Evolutionary conservation across 1,284 basidiomycete species (phyloP).

Genomic region (Hypsizygus ulmarius): DNA sequence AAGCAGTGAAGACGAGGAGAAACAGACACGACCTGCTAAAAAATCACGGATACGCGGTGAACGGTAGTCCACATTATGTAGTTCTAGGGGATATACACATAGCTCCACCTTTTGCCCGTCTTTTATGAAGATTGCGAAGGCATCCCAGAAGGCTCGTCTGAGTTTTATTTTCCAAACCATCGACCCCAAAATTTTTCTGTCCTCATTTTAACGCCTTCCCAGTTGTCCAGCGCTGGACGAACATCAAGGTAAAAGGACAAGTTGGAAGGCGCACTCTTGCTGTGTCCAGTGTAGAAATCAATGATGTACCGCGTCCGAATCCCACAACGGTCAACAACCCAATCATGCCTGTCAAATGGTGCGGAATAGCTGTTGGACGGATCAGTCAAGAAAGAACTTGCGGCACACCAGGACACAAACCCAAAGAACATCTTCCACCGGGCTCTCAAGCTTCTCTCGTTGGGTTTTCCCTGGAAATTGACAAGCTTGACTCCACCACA

Average conservation of each 20-base stretch:
- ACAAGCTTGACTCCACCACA: conserved; percentile 86
- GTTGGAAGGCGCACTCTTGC: conserved; percentile 39
- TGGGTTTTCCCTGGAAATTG: conserved; percentile 81
- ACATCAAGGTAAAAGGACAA: conserved; percentile 93
- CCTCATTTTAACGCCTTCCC: conserved; percentile 87
- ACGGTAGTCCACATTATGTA: conserved; percentile 27
- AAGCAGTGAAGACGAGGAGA: conserved; percentile 30
- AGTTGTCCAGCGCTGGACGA: conserved; percentile 88
- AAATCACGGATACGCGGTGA: conserved; percentile 36
- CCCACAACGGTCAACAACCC: conserved; percentile 93
- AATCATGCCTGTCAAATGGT: conserved; percentile 98
- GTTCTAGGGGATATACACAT: conserved; percentile 5
- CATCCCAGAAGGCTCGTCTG: conserved; percentile 23
- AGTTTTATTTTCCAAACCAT: conserved; percentile 32
- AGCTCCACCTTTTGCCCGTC: not conserved
- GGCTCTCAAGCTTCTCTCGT: conserved; percentile 78
- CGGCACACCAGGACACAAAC: conserved; percentile 49
- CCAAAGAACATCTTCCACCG: conserved; percentile 82
- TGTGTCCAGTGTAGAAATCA: conserved; percentile 95
- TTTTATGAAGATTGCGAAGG: not conserved
- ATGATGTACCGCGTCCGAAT: conserved; percentile 91
- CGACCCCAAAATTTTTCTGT: conserved; percentile 47
- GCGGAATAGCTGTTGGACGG: conserved; percentile 69
- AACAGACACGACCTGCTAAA: conserved; percentile 35
- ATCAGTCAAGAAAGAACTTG: not conserved